Evolutionary conservation across 2,329 filamentous ascomycete genomes (phyloP), one percentile per base, ranked within the genome.

Genomic region (Colletotrichum coccodes): DNA sequence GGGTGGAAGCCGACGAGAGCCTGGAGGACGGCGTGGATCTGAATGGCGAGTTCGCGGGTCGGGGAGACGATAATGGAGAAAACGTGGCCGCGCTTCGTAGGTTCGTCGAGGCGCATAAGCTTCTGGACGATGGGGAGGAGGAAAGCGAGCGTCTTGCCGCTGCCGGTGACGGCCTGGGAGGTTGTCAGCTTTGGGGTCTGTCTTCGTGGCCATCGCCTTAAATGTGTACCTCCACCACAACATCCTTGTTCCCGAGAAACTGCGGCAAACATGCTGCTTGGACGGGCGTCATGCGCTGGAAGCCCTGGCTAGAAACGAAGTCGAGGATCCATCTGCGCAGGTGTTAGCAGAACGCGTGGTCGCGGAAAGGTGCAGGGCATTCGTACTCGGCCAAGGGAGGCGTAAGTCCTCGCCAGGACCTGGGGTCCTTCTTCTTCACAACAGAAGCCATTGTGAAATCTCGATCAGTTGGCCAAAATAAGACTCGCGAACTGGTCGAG

Each of bases 11-110:
- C 88, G 38, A 98, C 83, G 30, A 99, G 82, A 0, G 90, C 92
- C 1, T 89, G 77, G 6, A 98, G 85, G 2, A 98, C 94, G 57
- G 91, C 87, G 76, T 97, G 89, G 61, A 98, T 98, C 79, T 99
- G 96, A 1, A 90, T 90, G 1, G 96, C 95, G 58, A 99, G 86
- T 81, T 99, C 96, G 80, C 96, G 90, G 2, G 94, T 99, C 1
- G 96, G 96, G 18, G 95, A 95, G 69, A 99, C 91, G 74, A 99
- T 91, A 71, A 99, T 96, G 72, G 93, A 94, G 68, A 92, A 93
- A 68, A 99, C 88, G 78, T 98, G 94, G 79, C 97, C 92, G 76
- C 92, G 94, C 81, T 96, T 97, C 38, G 94, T 90, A 3, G 94
- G 92, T 70, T 95, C 93, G 70, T 94, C 91, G 32, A 93, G 82